Evolutionary conservation across 441 rosid genomes (phyloP).

Genomic region (Pelargonium citronellum): DNA sequence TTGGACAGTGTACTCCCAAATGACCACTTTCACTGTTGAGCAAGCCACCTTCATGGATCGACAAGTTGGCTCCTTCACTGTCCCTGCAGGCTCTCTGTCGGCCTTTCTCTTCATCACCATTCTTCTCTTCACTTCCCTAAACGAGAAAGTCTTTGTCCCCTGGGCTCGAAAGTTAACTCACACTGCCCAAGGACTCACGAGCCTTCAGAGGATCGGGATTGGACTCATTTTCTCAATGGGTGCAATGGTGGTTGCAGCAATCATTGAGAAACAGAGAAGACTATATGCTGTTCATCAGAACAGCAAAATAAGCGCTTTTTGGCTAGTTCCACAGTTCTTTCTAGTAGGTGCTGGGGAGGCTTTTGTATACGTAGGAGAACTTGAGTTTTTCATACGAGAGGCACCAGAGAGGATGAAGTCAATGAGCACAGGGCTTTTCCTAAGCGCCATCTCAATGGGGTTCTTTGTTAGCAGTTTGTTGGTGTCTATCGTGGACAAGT

Average conservation of each 20-base stretch:
- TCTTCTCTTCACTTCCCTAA: slow-evolving; percentile 76
- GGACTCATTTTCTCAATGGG: slow-evolving; percentile 56
- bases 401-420: slow-evolving; percentile 88
- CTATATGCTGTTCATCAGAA: slow-evolving; percentile 23
- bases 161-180: slow-evolving; percentile 48
- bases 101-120: slow-evolving; percentile 54
- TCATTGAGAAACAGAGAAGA: slow-evolving; percentile 53
- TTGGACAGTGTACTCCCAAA: slow-evolving; percentile 86
- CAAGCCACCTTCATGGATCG: slow-evolving; percentile 72
- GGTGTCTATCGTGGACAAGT: slow-evolving; percentile 56
- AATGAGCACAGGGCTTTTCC: slow-evolving; percentile 88
- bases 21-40: slow-evolving; percentile 80
- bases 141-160: slow-evolving; percentile 66
- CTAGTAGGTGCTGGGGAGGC: slow-evolving; percentile 87
- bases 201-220: slow-evolving; percentile 70
- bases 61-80: slow-evolving; percentile 39
- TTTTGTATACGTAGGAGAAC: slow-evolving; percentile 85
- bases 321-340: slow-evolving; percentile 70
- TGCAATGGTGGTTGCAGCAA: slow-evolving; percentile 67
- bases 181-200: slow-evolving; percentile 60
- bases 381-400: slow-evolving; percentile 83
- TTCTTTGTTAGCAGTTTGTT: slow-evolving; percentile 75
- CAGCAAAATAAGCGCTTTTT: slow-evolving; percentile 50
- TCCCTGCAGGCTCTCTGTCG: slow-evolving; percentile 68
- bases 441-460: slow-evolving; percentile 76